A percentile compares a stretch with the other conserved stretches of the same genome.
phyloP scores from a whole-genome alignment of 2,329 filamentous ascomycete genomes.

The Colletotrichum shisoi region DNA sequence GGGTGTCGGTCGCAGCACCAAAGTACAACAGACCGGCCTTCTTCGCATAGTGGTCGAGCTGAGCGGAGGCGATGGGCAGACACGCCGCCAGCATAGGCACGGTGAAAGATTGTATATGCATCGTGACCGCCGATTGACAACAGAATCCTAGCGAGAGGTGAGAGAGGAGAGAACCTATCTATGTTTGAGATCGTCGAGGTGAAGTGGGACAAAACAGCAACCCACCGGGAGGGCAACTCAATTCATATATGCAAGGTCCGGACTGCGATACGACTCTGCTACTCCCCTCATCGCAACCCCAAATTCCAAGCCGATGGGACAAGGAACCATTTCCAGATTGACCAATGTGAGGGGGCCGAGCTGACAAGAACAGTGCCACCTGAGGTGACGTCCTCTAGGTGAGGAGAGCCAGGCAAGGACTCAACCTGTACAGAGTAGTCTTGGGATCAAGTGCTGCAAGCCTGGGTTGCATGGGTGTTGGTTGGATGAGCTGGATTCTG shows the following conservation, averaged over 20 bases:
- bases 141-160: not conserved
- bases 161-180: conserved; percentile 25
- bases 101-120: conserved; percentile 41
- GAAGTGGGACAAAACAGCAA: not conserved
- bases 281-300: conserved; percentile 23
- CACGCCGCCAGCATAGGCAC: conserved; percentile 44
- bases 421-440: conserved; percentile 17
- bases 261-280: conserved; percentile 11
- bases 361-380: not conserved
- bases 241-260: conserved; percentile 38
- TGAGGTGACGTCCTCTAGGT: conserved; percentile 33
- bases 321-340: conserved; percentile 13
- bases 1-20: conserved; percentile 67
- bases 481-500: conserved; percentile 15
- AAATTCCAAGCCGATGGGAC: conserved; percentile 19
- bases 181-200: conserved; percentile 16
- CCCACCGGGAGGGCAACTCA: conserved; percentile 19
- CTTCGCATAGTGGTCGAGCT: conserved; percentile 60
- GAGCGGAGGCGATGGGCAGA: conserved; percentile 46
- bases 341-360: conserved; percentile 2
- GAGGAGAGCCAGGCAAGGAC: conserved; percentile 23
- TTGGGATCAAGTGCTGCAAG: conserved; percentile 31
- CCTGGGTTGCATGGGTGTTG: conserved; percentile 14
- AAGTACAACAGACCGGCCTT: conserved; percentile 66
- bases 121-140: conserved; percentile 32